phyloP scores from a whole-genome alignment of 2,329 filamentous ascomycete genomes.

The Aureobasidium sp. region DNA sequence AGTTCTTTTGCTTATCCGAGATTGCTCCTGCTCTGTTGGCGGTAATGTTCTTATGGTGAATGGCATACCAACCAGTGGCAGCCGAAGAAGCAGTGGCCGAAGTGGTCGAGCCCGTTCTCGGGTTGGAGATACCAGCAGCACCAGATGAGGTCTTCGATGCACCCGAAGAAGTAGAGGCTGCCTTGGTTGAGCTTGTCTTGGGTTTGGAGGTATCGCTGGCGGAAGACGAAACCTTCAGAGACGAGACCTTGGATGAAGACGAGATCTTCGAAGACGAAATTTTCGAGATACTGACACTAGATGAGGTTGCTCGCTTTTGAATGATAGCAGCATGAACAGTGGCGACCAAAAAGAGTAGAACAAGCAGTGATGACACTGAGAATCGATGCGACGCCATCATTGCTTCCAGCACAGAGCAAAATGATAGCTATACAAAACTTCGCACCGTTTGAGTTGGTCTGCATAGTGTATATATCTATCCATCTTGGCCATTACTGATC shows the following conservation, averaged over 20 bases:
- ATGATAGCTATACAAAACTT: neutral
- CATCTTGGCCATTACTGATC: neutral
- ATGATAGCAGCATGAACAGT: neutral
- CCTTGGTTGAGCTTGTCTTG: neutral
- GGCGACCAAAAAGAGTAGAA: neutral
- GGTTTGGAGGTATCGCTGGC: neutral
- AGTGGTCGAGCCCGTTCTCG: neutral
- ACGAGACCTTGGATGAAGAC: neutral
- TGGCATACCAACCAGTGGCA: neutral
- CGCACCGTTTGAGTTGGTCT: neutral
- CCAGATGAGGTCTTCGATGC: neutral
- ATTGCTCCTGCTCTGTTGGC: neutral
- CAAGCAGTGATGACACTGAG: neutral
- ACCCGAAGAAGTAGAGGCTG: neutral
- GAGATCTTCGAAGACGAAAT: neutral
- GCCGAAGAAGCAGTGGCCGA: neutral
- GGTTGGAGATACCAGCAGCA: neutral
- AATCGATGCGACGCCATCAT: neutral
- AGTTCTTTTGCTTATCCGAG: neutral
- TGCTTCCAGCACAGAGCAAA: neutral
- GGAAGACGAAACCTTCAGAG: neutral
- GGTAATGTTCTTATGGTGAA: neutral
- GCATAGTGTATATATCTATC: neutral
- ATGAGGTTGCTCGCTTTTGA: neutral
- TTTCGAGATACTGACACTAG: neutral